Conservation (phyloP, 768 basidiomycete genomes). For the Pulveroboletus frians region DNA sequence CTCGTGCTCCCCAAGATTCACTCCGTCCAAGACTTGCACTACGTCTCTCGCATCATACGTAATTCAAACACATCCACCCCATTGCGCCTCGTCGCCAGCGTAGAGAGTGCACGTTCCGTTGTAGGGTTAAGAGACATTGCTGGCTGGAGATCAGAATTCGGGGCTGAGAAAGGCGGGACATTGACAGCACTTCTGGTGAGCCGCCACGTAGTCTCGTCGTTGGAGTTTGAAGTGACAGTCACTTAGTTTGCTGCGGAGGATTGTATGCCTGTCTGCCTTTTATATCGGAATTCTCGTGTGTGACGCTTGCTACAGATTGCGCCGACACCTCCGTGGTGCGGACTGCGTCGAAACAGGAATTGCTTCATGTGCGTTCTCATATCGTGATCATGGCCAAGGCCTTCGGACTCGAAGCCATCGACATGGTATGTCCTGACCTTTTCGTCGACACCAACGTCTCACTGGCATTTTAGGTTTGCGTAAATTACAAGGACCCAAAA, state of each 20-base stretch:
- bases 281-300: background rate
- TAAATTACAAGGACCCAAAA: conserved; percentile 73
- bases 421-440: conserved; percentile 58
- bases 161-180: conserved; percentile 42
- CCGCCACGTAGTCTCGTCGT: background rate
- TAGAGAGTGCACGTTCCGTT: conserved; percentile 77
- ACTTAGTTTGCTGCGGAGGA: conserved; percentile 91
- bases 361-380: conserved; percentile 79
- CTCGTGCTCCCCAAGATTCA: conserved; percentile 87
- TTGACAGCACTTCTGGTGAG: conserved; percentile 58
- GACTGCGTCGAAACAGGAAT: conserved; percentile 65
- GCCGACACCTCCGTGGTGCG: conserved; percentile 83
- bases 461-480: conserved; percentile 58
- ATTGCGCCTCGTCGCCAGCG: conserved; percentile 67
- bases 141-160: conserved; percentile 52
- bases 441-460: background rate
- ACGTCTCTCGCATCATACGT: conserved; percentile 43
- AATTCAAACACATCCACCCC: conserved; percentile 28
- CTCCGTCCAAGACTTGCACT: conserved; percentile 57
- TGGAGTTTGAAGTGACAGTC: background rate
- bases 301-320: conserved; percentile 55
- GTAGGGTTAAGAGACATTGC: conserved; percentile 69
- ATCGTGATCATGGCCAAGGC: conserved; percentile 81
- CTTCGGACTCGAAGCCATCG: conserved; percentile 78
- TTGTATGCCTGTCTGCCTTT: conserved; percentile 44